Evolutionary conservation across 768 basidiomycete species (phyloP).

Genomic region (Coprinopsis strossmayeri): DNA sequence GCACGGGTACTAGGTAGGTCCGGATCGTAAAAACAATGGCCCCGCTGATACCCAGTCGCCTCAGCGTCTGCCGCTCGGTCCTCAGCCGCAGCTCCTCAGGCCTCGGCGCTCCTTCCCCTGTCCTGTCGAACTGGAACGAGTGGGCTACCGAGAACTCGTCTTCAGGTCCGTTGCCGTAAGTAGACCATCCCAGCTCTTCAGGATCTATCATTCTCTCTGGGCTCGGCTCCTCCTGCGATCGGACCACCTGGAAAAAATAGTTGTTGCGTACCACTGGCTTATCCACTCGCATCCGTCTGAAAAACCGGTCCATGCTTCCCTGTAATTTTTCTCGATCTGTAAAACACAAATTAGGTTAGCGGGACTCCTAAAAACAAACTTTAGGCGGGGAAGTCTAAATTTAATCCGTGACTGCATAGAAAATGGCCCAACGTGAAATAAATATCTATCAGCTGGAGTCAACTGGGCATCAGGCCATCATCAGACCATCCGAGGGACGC

Average conservation of each 20-base stretch:
- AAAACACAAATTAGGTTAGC: background rate
- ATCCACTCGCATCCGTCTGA: constrained; percentile 57
- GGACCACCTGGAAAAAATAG: constrained; percentile 38
- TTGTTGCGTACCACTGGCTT: constrained; percentile 71
- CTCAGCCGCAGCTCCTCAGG: constrained; percentile 47
- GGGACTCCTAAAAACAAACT: background rate
- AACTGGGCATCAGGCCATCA: no score
- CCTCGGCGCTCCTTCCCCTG: constrained; percentile 14
- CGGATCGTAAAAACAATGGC: constrained; percentile 66
- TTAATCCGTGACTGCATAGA: no score
- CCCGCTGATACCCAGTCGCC: constrained; percentile 56
- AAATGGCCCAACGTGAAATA: no score
- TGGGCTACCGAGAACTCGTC: constrained; percentile 29
- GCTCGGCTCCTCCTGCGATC: constrained; percentile 10
- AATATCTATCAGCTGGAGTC: background rate
- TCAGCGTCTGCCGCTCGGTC: constrained; percentile 60
- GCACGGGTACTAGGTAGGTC: constrained; percentile 53
- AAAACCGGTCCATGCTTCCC: constrained; percentile 61
- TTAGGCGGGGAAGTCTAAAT: background rate
- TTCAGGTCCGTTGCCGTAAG: constrained; percentile 49
- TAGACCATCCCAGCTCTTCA: constrained; percentile 62
- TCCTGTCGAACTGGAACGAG: constrained; percentile 8
- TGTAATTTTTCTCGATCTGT: constrained; percentile 58
- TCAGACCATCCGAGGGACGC: no score
- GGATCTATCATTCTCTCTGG: constrained; percentile 37